phyloP scores from a whole-genome alignment of 169 alveolate species.

The Nephromyces sp. region DNA sequence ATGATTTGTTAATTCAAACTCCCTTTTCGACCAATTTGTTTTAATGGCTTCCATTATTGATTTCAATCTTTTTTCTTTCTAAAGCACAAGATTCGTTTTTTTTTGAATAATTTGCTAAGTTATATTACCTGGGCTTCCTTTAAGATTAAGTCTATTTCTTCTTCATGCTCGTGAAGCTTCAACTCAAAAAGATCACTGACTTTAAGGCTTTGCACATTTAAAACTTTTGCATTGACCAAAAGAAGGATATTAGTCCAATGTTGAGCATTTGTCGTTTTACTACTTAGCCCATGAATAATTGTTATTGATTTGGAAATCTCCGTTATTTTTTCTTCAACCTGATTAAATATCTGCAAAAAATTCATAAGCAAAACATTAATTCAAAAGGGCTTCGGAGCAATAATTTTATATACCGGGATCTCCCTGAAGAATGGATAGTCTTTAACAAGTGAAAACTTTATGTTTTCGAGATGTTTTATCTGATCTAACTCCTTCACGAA shows the following conservation, averaged over 20 bases:
- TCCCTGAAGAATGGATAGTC: background rate
- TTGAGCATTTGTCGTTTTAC: constrained; percentile 77
- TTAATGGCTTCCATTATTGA: constrained; percentile 74
- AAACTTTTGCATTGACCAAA: constrained; percentile 41
- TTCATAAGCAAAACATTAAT: background rate
- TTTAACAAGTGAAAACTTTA: background rate
- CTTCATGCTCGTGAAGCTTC: constrained; percentile 69
- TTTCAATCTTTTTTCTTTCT: constrained; percentile 64
- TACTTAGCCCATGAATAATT: constrained; percentile 65
- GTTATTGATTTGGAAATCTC: constrained; percentile 75
- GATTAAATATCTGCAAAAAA: constrained; percentile 45
- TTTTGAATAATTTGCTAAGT: background rate
- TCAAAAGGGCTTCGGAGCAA: background rate
- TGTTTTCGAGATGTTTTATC: background rate
- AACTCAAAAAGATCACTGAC: constrained; percentile 65
- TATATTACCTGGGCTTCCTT: constrained; percentile 69
- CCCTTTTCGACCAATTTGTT: constrained; percentile 68
- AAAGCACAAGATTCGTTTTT: background rate
- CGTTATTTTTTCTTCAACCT: constrained; percentile 60
- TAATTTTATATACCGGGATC: background rate
- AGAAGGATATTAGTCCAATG: constrained; percentile 78
- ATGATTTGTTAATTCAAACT: constrained; percentile 61
- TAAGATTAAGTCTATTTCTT: constrained; percentile 76
- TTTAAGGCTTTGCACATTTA: constrained; percentile 66
- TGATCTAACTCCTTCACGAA: background rate